Evolutionary conservation across 139 green algal species (phyloP).

Genomic region (Tetraselmis chui): DNA sequence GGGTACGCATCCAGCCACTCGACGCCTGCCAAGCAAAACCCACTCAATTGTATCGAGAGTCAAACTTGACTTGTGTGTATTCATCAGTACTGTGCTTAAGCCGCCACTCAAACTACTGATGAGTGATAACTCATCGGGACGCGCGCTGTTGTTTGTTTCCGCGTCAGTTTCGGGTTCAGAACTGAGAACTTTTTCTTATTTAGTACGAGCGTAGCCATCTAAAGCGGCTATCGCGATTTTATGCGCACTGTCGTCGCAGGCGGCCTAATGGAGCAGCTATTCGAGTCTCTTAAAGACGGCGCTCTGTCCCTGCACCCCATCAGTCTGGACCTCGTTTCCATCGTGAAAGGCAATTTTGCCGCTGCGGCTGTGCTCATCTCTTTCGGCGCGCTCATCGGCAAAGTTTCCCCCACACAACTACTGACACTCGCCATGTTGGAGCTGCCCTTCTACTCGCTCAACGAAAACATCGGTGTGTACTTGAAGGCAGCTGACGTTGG

Average conservation of each 20-base stretch:
- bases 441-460: slow-evolving; percentile 31
- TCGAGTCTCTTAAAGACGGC: slow-evolving; percentile 17
- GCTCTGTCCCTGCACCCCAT: slow-evolving; percentile 42
- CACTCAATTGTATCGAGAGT: slow-evolving; percentile 45
- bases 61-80: slow-evolving; percentile 49
- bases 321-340: slow-evolving; percentile 15
- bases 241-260: no score
- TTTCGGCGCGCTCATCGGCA: slow-evolving; percentile 57
- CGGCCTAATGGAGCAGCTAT: background rate
- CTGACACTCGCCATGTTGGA: slow-evolving; percentile 36
- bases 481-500: slow-evolving; percentile 14
- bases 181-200: no score
- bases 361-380: slow-evolving; percentile 51
- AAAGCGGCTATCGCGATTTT: no score
- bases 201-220: no score
- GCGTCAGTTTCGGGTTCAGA: no score
- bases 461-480: slow-evolving; percentile 10
- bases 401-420: slow-evolving; percentile 46
- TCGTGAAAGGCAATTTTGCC: slow-evolving; percentile 36
- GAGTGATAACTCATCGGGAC: no score
- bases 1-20: no score
- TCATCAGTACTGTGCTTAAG: slow-evolving; percentile 42
- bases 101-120: no score
- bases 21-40: no score
- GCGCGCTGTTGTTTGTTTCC: no score